phyloP scores from a whole-genome alignment of 345 rosid species.

The Melaleuca alternifolia region DNA sequence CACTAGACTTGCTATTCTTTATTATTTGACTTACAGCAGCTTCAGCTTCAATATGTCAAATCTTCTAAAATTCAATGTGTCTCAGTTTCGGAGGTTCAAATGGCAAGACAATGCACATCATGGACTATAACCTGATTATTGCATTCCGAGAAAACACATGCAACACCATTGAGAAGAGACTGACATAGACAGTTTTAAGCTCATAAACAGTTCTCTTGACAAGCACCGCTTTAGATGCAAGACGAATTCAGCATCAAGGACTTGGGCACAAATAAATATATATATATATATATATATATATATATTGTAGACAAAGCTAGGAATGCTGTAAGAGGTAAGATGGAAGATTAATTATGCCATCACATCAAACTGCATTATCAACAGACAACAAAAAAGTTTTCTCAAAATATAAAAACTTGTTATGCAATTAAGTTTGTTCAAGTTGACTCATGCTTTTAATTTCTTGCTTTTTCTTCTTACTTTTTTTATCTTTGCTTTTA shows the following conservation, averaged over 20 bases:
- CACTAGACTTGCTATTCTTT: neutral
- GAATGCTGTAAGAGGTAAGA: neutral
- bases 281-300: too few species aligned
- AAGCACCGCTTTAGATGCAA: neutral
- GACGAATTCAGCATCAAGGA: neutral
- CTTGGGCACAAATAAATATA: neutral
- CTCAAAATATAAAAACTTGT: neutral
- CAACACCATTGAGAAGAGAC: neutral
- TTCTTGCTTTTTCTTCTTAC: too few species aligned
- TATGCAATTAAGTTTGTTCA: neutral
- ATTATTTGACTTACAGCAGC: neutral
- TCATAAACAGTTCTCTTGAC: neutral
- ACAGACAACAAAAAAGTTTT: neutral
- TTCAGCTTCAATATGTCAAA: slow-evolving; percentile 14
- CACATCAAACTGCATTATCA: neutral
- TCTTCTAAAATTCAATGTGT: slow-evolving; percentile 21
- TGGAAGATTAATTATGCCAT: neutral
- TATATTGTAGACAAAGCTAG: neutral
- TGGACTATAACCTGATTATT: neutral
- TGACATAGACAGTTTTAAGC: neutral
- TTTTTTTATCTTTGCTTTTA: neutral
- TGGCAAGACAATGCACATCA: neutral
- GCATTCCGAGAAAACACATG: neutral
- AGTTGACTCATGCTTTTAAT: neutral
- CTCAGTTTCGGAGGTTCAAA: neutral